These are phyloP conservation scores for Epithele typhae DNA, from an alignment of 768 basidiomycete genomes.

Conservation along the genomic window DNA sequence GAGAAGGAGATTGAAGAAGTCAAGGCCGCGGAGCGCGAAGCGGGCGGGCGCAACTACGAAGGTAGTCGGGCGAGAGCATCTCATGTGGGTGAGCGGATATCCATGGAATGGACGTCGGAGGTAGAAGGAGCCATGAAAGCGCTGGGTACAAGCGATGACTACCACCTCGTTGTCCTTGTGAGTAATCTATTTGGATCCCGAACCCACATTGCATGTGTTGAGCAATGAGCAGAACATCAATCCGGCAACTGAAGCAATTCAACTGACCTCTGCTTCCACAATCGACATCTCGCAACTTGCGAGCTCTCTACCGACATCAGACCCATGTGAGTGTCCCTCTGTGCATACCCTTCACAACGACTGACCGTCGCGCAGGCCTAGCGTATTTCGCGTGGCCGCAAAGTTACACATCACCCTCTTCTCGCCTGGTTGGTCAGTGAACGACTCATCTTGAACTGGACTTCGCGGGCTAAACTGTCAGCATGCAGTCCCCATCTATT, in stretches of 20 bases:
- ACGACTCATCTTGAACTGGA: neutral
- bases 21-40: conserved; percentile 67
- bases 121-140: conserved; percentile 59
- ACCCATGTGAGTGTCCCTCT: no score
- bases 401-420: conserved; percentile 31
- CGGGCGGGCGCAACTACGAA: conserved; percentile 45
- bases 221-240: conserved; percentile 55
- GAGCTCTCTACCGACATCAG: conserved; percentile 45
- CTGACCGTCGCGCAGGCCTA: conserved; percentile 35
- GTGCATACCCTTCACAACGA: conserved; percentile 7
- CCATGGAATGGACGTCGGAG: conserved; percentile 63
- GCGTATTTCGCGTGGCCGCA: conserved; percentile 67
- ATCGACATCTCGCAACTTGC: conserved; percentile 41
- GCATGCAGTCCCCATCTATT: conserved; percentile 81
- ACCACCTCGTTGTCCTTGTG: conserved; percentile 63
- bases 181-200: conserved; percentile 25
- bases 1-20: conserved; percentile 83
- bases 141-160: conserved; percentile 46
- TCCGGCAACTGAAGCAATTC: conserved; percentile 53
- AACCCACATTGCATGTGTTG: neutral
- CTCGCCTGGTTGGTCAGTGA: conserved; percentile 54
- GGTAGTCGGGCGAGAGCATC: conserved; percentile 53
- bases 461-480: neutral
- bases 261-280: conserved; percentile 38
- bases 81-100: conserved; percentile 57